These are phyloP conservation scores for Aureobasidium vineae DNA, from an alignment of 2,329 filamentous ascomycete genomes.

Conservation along the genomic window DNA sequence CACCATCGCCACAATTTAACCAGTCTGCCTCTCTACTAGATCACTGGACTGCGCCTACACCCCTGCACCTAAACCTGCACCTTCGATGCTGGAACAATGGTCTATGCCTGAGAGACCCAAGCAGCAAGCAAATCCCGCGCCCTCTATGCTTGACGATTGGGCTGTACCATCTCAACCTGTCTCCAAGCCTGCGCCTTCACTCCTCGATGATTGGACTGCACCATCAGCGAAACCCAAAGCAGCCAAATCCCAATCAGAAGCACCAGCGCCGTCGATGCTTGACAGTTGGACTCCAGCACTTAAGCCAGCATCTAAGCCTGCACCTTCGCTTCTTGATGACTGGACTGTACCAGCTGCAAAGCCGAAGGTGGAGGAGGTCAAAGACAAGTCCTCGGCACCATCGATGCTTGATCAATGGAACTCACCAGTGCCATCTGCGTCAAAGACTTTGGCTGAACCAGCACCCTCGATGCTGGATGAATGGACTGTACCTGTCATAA, in stretches of 20 bases:
- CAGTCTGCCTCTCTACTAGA: conserved; percentile 37
- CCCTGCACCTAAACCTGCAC: conserved; percentile 22
- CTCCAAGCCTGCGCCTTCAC: conserved; percentile 37
- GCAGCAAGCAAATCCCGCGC: conserved; percentile 20
- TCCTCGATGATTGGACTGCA: conserved; percentile 28
- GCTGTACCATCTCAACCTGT: not conserved
- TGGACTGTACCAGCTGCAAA: not conserved
- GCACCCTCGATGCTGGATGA: conserved; percentile 4
- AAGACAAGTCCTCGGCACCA: not conserved
- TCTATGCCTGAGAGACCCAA: conserved; percentile 19
- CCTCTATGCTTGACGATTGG: conserved; percentile 9
- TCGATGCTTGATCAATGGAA: conserved; percentile 25
- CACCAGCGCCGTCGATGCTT: conserved; percentile 29
- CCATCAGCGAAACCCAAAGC: not conserved
- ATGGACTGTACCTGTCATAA: not conserved
- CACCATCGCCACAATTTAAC: conserved; percentile 27
- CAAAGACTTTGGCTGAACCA: not conserved
- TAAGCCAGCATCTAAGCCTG: not conserved
- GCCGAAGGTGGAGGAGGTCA: not conserved
- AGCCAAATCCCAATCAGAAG: not conserved
- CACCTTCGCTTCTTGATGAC: not conserved
- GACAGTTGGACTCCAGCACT: conserved; percentile 30
- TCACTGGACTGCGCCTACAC: conserved; percentile 25
- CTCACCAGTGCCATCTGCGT: not conserved
- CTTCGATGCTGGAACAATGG: conserved; percentile 33